phyloP scores from a whole-genome alignment of 306 rosid genomes.

The Medicago arabica region DNA sequence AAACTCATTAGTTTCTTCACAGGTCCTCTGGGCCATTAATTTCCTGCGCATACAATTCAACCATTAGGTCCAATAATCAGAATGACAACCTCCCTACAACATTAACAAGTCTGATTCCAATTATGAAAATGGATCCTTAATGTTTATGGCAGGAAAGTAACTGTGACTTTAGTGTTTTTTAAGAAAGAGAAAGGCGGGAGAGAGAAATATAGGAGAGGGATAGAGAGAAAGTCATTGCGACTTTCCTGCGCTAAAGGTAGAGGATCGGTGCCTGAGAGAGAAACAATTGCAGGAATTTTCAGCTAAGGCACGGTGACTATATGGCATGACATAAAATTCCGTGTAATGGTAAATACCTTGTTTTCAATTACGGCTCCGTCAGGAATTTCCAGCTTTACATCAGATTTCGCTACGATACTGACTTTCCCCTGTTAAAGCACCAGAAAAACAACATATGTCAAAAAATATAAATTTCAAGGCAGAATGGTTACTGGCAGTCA shows the following conservation, averaged over 20 bases:
- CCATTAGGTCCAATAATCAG: slow-evolving; percentile 18
- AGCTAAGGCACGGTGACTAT: no score
- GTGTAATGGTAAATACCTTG: slow-evolving; percentile 59
- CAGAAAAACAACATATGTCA: slow-evolving; percentile 29
- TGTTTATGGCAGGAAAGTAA: no score
- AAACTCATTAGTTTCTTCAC: slow-evolving; percentile 41
- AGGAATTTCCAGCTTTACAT: slow-evolving; percentile 76
- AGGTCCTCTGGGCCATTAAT: slow-evolving; percentile 79
- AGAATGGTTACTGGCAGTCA: background rate
- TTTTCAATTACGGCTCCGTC: slow-evolving; percentile 61
- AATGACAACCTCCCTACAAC: background rate
- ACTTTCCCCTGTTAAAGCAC: slow-evolving; percentile 73
- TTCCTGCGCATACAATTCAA: slow-evolving; percentile 55
- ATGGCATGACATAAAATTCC: background rate
- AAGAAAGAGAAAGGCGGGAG: no score
- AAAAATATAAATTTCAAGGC: background rate
- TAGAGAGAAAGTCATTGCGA: no score
- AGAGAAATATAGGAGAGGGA: no score
- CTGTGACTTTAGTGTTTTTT: no score
- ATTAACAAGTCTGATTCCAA: background rate
- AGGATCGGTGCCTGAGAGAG: no score
- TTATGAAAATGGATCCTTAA: no score
- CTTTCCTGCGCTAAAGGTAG: no score
- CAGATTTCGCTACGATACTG: slow-evolving; percentile 60
- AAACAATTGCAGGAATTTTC: no score